Conservation (phyloP, 2,329 filamentous ascomycete species). For the Nigrospora oryzae region DNA sequence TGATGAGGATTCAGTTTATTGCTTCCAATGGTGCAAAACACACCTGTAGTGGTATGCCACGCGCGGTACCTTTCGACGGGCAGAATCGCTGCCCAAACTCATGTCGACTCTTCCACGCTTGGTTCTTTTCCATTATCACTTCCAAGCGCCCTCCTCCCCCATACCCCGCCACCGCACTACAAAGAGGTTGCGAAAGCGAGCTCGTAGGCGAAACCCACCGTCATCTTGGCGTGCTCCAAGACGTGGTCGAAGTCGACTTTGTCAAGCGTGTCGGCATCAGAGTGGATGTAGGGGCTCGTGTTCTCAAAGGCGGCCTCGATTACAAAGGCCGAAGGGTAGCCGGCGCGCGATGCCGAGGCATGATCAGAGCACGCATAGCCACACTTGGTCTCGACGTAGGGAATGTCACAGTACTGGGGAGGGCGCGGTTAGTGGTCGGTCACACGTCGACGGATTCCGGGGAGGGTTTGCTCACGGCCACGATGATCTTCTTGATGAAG, state of each 20-base stretch:
- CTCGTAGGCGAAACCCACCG: slow-evolving; percentile 38
- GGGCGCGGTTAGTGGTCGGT: neutral
- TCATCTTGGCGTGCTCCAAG: slow-evolving; percentile 51
- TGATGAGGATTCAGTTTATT: no score
- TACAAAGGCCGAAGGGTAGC: slow-evolving; percentile 57
- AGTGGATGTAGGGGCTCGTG: slow-evolving; percentile 64
- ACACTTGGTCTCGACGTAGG: slow-evolving; percentile 38
- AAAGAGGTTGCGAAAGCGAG: slow-evolving; percentile 20
- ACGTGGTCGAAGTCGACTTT: slow-evolving; percentile 60
- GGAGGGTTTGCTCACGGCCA: slow-evolving; percentile 9
- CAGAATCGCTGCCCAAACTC: no score
- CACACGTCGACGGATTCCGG: neutral
- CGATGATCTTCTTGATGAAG: slow-evolving; percentile 28
- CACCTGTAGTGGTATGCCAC: no score
- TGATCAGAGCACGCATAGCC: slow-evolving; percentile 60
- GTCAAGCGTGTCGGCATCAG: slow-evolving; percentile 62
- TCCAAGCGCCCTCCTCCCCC: no score
- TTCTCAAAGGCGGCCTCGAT: slow-evolving; percentile 53
- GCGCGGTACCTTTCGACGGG: no score
- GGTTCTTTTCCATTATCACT: no score
- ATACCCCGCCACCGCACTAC: neutral
- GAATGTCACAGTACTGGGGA: slow-evolving; percentile 24
- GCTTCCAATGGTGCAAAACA: no score
- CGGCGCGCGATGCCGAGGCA: slow-evolving; percentile 56
- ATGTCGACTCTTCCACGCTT: no score